Evolutionary conservation across 805 yeast species (phyloP).

Genomic region (Jamesozyma rosinii): DNA sequence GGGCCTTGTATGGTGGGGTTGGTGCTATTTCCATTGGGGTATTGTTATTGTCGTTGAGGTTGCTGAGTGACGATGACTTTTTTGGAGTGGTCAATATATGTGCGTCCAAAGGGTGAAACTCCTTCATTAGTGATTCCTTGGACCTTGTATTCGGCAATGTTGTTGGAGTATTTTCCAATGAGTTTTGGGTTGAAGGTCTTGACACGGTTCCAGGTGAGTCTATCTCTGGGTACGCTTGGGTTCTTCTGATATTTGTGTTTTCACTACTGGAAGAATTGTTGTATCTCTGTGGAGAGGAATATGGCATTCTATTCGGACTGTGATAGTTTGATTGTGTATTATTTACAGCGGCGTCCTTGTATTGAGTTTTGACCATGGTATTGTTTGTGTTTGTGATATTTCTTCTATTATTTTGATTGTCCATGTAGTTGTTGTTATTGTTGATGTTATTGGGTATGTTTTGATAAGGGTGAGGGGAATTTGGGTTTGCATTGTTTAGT

Average conservation of each 20-base stretch:
- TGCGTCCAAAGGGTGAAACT: neutral
- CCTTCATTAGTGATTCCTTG: neutral
- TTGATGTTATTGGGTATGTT: neutral
- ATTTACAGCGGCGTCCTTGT: neutral
- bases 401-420: neutral
- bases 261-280: neutral
- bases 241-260: neutral
- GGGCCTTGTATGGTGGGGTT: constrained; percentile 11
- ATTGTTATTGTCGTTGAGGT: neutral
- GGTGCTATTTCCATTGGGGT: constrained; percentile 3
- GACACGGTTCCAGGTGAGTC: neutral
- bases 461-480: neutral
- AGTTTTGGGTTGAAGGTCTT: neutral
- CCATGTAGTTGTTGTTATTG: neutral
- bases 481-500: constrained; percentile 1
- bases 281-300: neutral
- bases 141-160: neutral
- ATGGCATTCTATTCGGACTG: neutral
- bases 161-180: neutral
- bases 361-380: neutral
- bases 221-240: neutral
- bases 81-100: constrained; percentile 1
- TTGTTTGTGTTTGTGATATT: neutral
- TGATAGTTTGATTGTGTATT: neutral
- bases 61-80: neutral